A percentile compares a stretch with the other conserved stretches of the same genome.
These are phyloP conservation scores for Trichaptum fuscoviolaceum DNA, from an alignment of 768 basidiomycete genomes.

Conservation along the genomic window DNA sequence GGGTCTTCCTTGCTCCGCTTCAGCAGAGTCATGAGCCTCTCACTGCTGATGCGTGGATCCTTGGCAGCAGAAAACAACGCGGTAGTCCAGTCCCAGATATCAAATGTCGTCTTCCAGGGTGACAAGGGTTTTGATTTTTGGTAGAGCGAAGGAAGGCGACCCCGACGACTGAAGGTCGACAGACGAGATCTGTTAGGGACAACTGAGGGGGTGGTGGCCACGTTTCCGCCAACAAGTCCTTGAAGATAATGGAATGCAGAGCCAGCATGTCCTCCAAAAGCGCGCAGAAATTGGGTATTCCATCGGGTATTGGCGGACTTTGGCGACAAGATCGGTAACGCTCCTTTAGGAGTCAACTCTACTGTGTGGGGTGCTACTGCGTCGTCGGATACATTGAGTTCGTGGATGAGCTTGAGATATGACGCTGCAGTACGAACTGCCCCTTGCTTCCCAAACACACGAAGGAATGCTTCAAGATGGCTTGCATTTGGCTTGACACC, in stretches of 20 bases:
- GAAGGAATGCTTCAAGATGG: slow-evolving; percentile 46
- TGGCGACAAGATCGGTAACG: neutral
- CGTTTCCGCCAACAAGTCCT: slow-evolving; percentile 19
- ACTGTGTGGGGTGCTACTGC: neutral
- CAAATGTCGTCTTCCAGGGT: slow-evolving; percentile 25
- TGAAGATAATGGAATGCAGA: slow-evolving; percentile 46
- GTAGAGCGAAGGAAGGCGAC: slow-evolving; percentile 7
- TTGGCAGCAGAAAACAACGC: slow-evolving; percentile 39
- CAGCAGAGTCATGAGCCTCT: slow-evolving; percentile 34
- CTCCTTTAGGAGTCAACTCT: neutral
- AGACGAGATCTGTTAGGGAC: neutral
- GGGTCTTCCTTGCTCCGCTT: slow-evolving; percentile 22
- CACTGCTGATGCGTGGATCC: slow-evolving; percentile 27
- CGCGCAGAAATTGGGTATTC: slow-evolving; percentile 38
- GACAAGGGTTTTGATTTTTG: neutral
- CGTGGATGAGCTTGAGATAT: slow-evolving; percentile 37
- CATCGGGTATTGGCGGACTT: slow-evolving; percentile 11
- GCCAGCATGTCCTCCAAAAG: slow-evolving; percentile 33
- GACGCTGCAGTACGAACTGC: slow-evolving; percentile 34
- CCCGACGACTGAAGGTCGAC: slow-evolving; percentile 9
- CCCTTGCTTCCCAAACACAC: slow-evolving; percentile 41
- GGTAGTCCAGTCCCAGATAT: slow-evolving; percentile 44
- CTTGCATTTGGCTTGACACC: slow-evolving; percentile 32
- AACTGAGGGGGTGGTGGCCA: neutral
- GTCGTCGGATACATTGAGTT: slow-evolving; percentile 9